Evolutionary conservation across 108 stramenopile species (phyloP).

Genomic region (Skeletonema grethae): DNA sequence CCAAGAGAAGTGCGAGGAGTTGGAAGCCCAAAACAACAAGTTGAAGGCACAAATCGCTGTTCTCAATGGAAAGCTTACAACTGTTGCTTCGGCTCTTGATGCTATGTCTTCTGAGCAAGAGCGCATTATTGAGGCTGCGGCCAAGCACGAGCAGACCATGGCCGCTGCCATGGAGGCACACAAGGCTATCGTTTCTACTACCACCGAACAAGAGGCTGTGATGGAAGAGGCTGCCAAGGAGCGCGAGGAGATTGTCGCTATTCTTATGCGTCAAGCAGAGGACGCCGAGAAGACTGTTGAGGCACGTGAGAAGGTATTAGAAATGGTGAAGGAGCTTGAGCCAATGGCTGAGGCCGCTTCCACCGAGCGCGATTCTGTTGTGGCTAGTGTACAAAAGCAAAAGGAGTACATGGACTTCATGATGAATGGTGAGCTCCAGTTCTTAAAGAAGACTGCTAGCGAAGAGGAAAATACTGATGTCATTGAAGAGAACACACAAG

Average conservation of each 20-base stretch:
- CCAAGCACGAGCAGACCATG: conserved; percentile 60
- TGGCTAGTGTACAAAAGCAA: conserved; percentile 55
- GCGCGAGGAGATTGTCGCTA: conserved; percentile 58
- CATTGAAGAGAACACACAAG: conserved; percentile 20
- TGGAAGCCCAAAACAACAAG: conserved; percentile 56
- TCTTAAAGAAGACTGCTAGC: conserved; percentile 47
- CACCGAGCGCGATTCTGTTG: conserved; percentile 51
- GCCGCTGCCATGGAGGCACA: conserved; percentile 47
- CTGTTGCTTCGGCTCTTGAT: conserved; percentile 62
- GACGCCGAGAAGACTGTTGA: conserved; percentile 49
- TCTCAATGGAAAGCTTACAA: conserved; percentile 57
- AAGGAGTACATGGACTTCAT: conserved; percentile 54
- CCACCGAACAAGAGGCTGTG: conserved; percentile 49
- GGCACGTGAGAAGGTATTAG: conserved; percentile 49
- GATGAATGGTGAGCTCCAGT: conserved; percentile 50
- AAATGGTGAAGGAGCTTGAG: conserved; percentile 55
- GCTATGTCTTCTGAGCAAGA: conserved; percentile 68
- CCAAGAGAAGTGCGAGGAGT: conserved; percentile 42
- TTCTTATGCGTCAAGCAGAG: conserved; percentile 60
- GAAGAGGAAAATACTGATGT: conserved; percentile 44
- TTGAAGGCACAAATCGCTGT: conserved; percentile 51
- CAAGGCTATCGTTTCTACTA: conserved; percentile 54
- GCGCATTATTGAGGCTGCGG: conserved; percentile 60
- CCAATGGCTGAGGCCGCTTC: conserved; percentile 37
- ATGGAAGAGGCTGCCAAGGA: conserved; percentile 58